Evolutionary conservation across 805 yeast species (phyloP).

Genomic region (Ogataea sp.): DNA sequence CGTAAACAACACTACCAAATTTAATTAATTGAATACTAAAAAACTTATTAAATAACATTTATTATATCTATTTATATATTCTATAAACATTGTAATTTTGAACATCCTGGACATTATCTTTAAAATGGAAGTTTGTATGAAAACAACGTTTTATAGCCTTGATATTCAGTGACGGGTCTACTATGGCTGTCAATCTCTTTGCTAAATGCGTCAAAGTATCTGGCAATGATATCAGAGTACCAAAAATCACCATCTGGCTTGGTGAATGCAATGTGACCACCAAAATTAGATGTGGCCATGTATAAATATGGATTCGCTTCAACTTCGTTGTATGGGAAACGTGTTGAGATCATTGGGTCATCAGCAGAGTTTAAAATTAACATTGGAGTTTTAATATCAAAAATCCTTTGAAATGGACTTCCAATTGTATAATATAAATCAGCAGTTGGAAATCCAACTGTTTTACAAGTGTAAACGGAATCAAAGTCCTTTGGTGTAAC

Average conservation of each 20-base stretch:
- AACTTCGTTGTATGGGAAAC: constrained; percentile 44
- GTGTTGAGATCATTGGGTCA: constrained; percentile 56
- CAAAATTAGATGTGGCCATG: constrained; percentile 51
- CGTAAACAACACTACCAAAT: too few relatives aligned
- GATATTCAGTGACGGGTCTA: constrained; percentile 1
- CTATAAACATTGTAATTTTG: neutral
- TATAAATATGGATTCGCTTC: constrained; percentile 49
- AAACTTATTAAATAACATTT: too few relatives aligned
- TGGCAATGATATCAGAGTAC: constrained; percentile 34
- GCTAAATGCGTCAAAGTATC: constrained; percentile 31
- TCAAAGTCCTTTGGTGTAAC: constrained; percentile 50
- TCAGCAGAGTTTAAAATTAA: constrained; percentile 53
- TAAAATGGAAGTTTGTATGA: constrained; percentile 1
- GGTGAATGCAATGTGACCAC: constrained; percentile 62
- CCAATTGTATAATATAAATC: constrained; percentile 58
- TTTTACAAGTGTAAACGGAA: constrained; percentile 47
- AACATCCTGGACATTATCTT: neutral
- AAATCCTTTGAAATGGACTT: constrained; percentile 49
- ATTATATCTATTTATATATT: too few relatives aligned
- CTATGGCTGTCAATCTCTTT: neutral
- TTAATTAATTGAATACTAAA: too few relatives aligned
- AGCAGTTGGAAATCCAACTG: constrained; percentile 57
- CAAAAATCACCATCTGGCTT: constrained; percentile 37
- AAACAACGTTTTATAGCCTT: neutral
- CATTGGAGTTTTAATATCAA: constrained; percentile 52